Conservation (phyloP, 805 yeast genomes). For the Cyberlindnera sargentensis region DNA sequence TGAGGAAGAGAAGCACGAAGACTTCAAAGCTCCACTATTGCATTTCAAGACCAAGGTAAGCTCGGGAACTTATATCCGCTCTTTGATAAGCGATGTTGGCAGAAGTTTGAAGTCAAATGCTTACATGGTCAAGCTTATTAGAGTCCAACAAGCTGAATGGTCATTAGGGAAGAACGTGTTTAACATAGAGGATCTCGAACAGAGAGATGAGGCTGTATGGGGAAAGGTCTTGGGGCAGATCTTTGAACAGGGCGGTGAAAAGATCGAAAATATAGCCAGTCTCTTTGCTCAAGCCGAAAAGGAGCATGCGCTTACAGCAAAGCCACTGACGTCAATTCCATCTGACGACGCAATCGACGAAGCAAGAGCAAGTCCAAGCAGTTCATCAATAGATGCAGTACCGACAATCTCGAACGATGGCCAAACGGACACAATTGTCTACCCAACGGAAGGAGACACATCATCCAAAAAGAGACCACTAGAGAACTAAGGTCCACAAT, state of each 20-base stretch:
- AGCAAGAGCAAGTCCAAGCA: too few relatives aligned
- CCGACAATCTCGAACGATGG: too few relatives aligned
- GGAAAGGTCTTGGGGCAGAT: slow-evolving; percentile 52
- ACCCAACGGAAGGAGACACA: too few relatives aligned
- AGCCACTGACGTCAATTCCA: too few relatives aligned
- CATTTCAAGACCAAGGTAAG: slow-evolving; percentile 77
- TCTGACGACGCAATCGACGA: too few relatives aligned
- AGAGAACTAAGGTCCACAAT: too few relatives aligned
- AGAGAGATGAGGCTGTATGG: slow-evolving; percentile 62
- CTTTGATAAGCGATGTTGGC: slow-evolving; percentile 84
- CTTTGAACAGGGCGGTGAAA: slow-evolving; percentile 36
- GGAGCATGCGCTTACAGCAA: not conserved
- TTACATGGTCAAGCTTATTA: slow-evolving; percentile 76
- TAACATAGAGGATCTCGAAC: slow-evolving; percentile 55
- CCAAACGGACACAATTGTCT: too few relatives aligned
- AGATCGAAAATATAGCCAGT: slow-evolving; percentile 29
- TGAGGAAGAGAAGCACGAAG: slow-evolving; percentile 29
- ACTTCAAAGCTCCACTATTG: slow-evolving; percentile 54
- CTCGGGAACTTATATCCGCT: slow-evolving; percentile 92
- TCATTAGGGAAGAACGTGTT: slow-evolving; percentile 63
- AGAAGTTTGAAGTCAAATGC: slow-evolving; percentile 73
- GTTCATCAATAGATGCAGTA: too few relatives aligned
- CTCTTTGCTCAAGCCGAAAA: slow-evolving; percentile 29
- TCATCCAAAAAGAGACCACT: too few relatives aligned
- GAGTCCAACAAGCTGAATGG: slow-evolving; percentile 83